phyloP scores from a whole-genome alignment of 2,329 filamentous ascomycete species.

The Sodiomyces alkalinus region DNA sequence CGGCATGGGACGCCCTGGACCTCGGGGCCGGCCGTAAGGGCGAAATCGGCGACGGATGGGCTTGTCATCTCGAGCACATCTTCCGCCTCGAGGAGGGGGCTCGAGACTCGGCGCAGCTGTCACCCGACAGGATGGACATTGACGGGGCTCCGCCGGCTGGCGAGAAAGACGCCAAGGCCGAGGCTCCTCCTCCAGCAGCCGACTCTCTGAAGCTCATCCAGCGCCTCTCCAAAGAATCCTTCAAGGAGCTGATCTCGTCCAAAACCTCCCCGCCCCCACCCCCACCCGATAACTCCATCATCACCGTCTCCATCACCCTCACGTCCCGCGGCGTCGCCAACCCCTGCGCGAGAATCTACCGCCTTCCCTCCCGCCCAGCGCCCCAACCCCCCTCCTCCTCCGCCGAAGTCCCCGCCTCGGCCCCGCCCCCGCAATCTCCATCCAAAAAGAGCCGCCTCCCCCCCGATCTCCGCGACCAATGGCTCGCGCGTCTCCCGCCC shows the following conservation, averaged over 20 bases:
- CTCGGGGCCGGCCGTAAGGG: slow-evolving; percentile 62
- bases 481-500: slow-evolving; percentile 45
- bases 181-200: slow-evolving; percentile 6
- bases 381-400: slow-evolving; percentile 14
- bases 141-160: slow-evolving; percentile 4
- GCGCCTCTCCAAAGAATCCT: slow-evolving; percentile 11
- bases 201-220: slow-evolving; percentile 5
- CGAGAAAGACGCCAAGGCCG: slow-evolving; percentile 5
- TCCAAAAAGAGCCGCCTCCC: slow-evolving; percentile 17
- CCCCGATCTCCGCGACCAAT: slow-evolving; percentile 45
- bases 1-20: slow-evolving; percentile 59
- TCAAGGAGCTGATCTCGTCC: slow-evolving; percentile 14
- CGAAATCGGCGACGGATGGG: slow-evolving; percentile 69
- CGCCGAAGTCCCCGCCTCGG: slow-evolving; percentile 31
- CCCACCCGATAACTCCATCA: slow-evolving; percentile 23
- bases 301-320: slow-evolving; percentile 53
- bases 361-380: slow-evolving; percentile 42
- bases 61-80: slow-evolving; percentile 70
- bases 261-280: slow-evolving; percentile 8
- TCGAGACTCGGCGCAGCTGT: slow-evolving; percentile 3
- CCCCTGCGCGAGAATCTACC: slow-evolving; percentile 70
- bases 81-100: slow-evolving; percentile 21
- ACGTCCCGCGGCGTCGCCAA: slow-evolving; percentile 54
- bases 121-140: slow-evolving; percentile 5
- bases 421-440: slow-evolving; percentile 13